Evolutionary conservation across 495 filamentous ascomycete genomes (phyloP).

Genomic region (Oleoguttula mirabilis): DNA sequence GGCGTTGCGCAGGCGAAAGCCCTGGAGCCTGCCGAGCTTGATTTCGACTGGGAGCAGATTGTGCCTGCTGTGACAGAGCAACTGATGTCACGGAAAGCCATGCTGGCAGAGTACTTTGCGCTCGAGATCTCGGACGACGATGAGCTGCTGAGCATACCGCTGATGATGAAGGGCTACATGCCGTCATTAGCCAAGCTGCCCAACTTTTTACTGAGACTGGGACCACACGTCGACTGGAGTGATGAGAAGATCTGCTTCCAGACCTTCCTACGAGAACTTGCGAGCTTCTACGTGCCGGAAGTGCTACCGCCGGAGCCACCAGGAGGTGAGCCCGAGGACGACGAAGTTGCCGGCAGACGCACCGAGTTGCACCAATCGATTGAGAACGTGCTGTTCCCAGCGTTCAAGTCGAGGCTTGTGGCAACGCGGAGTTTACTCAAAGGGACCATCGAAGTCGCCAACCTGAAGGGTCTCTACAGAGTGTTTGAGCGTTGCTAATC

Average conservation of each 20-base stretch:
- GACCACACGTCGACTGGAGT: slow-evolving; percentile 79
- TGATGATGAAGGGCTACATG: slow-evolving; percentile 79
- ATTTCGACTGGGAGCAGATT: slow-evolving; percentile 54
- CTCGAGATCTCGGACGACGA: slow-evolving; percentile 70
- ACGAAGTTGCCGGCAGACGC: slow-evolving; percentile 44
- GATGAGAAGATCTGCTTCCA: slow-evolving; percentile 79
- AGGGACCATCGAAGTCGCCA: slow-evolving; percentile 78
- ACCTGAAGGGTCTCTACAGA: slow-evolving; percentile 86
- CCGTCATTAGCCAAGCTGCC: slow-evolving; percentile 80
- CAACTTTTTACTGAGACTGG: slow-evolving; percentile 73
- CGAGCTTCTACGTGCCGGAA: slow-evolving; percentile 83
- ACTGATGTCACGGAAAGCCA: slow-evolving; percentile 63
- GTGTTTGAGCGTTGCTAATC: slow-evolving; percentile 92
- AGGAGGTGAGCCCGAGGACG: slow-evolving; percentile 29
- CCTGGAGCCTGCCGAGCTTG: slow-evolving; percentile 34
- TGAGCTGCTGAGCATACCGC: slow-evolving; percentile 63
- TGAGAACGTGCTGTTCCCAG: slow-evolving; percentile 67
- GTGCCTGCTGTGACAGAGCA: slow-evolving; percentile 46
- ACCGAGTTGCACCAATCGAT: slow-evolving; percentile 48
- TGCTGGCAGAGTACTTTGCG: slow-evolving; percentile 89
- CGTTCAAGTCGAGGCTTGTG: slow-evolving; percentile 69
- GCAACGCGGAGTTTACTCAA: slow-evolving; percentile 69
- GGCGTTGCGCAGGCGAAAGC: slow-evolving; percentile 57
- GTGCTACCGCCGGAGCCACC: slow-evolving; percentile 49
- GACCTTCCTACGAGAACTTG: slow-evolving; percentile 75